Conservation (phyloP, 257 asterid genomes). For the Datura wrightii region DNA sequence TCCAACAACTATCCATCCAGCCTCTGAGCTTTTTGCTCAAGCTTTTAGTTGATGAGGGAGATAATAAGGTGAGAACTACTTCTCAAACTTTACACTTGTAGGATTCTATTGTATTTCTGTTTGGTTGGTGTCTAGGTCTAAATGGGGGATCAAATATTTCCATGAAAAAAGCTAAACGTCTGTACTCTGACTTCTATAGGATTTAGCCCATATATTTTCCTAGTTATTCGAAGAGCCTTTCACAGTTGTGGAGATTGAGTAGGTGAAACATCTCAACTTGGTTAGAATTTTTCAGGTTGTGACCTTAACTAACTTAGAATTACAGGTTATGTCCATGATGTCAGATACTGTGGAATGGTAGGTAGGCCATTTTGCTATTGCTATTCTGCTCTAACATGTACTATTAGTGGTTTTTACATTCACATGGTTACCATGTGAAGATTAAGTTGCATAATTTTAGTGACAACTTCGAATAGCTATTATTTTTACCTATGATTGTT, state of each 20-base stretch:
- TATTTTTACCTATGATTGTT: slow-evolving; percentile 1
- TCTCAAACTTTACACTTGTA: background rate
- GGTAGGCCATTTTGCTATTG: background rate
- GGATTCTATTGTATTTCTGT: slow-evolving; percentile 1
- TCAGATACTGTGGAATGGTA: background rate
- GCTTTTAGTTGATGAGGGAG: slow-evolving; percentile 48
- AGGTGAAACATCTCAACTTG: slow-evolving; percentile 20
- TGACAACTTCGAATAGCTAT: background rate
- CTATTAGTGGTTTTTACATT: background rate
- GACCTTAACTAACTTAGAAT: slow-evolving; percentile 1
- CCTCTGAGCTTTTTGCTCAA: slow-evolving; percentile 56
- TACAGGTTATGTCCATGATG: background rate
- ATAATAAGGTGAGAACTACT: slow-evolving; percentile 55
- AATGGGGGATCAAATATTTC: background rate
- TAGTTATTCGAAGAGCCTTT: background rate
- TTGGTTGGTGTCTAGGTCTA: slow-evolving; percentile 28
- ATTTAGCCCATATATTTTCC: background rate
- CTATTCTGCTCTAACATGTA: background rate
- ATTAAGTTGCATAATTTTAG: slow-evolving; percentile 9
- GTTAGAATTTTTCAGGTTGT: slow-evolving; percentile 18
- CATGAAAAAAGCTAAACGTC: slow-evolving; percentile 11
- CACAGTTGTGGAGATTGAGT: background rate
- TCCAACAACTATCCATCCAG: slow-evolving; percentile 65
- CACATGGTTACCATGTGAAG: slow-evolving; percentile 16
- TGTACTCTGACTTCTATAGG: background rate